phyloP scores from a whole-genome alignment of 208 protist species.

The Leishmania aethiopica region DNA sequence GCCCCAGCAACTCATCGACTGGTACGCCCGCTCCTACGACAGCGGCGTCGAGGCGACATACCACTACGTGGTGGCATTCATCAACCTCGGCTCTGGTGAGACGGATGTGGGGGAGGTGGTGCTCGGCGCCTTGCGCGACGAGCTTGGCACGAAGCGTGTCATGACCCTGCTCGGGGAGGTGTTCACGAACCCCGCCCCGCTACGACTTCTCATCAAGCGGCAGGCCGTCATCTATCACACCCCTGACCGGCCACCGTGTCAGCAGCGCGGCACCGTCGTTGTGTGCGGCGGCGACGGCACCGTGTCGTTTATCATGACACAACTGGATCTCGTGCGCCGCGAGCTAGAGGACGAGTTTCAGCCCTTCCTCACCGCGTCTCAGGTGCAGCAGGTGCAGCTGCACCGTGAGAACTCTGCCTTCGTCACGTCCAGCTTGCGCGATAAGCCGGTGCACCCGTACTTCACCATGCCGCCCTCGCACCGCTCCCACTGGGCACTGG shows the following conservation, averaged over 20 bases:
- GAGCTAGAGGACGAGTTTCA: slow-evolving; percentile 47
- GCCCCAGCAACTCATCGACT: slow-evolving; percentile 7
- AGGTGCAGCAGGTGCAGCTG: background rate
- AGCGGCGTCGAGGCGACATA: slow-evolving; percentile 34
- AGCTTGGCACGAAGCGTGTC: slow-evolving; percentile 62
- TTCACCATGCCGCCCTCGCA: slow-evolving; percentile 75
- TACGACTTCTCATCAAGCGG: slow-evolving; percentile 60
- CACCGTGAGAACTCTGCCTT: background rate
- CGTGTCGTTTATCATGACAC: slow-evolving; percentile 77
- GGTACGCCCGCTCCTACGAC: slow-evolving; percentile 23
- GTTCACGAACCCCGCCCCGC: slow-evolving; percentile 50
- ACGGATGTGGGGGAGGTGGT: slow-evolving; percentile 35
- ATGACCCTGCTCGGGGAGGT: slow-evolving; percentile 44
- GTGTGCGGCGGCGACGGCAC: slow-evolving; percentile 87
- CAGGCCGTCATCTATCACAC: slow-evolving; percentile 55
- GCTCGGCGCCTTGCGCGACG: slow-evolving; percentile 32
- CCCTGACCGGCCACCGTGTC: slow-evolving; percentile 6
- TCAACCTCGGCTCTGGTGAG: slow-evolving; percentile 79
- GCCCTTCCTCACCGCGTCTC: slow-evolving; percentile 1
- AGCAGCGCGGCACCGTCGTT: slow-evolving; percentile 74
- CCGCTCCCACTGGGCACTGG: slow-evolving; percentile 82
- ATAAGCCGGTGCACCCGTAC: slow-evolving; percentile 9
- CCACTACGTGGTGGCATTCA: slow-evolving; percentile 61
- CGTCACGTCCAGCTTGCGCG: background rate
- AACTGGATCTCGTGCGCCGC: slow-evolving; percentile 57